Conservation (phyloP, 106 monocot genomes). For the Amphibolis antarctica region DNA sequence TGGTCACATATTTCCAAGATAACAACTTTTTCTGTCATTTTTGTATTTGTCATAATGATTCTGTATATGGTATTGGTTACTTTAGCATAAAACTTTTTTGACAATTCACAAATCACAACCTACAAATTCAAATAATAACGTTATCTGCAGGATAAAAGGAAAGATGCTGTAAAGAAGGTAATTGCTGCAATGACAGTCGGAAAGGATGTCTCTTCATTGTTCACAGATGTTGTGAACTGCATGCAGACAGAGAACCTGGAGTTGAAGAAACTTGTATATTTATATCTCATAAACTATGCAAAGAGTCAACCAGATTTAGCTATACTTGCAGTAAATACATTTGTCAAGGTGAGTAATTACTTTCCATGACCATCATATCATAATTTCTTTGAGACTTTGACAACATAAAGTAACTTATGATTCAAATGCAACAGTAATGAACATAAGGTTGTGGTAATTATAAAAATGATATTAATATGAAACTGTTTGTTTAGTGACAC, state of each 20-base stretch:
- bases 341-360: slow-evolving; percentile 64
- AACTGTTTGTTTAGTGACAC: no score
- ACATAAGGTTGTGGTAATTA: no score
- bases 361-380: not conserved
- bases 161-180: slow-evolving; percentile 99
- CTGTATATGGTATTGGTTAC: no score
- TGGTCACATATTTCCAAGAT: no score
- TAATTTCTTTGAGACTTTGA: not conserved
- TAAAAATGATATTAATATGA: no score
- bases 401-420: not conserved
- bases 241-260: slow-evolving; percentile 99
- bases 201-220: slow-evolving; percentile 97
- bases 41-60: no score
- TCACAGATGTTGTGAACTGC: slow-evolving; percentile 99
- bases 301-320: slow-evolving; percentile 99
- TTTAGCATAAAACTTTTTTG: no score
- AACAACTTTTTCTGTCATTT: no score
- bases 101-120: no score
- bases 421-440: not conserved
- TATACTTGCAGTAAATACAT: slow-evolving; percentile 98
- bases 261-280: slow-evolving; percentile 96
- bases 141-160: slow-evolving; percentile 78
- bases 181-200: slow-evolving; percentile 99
- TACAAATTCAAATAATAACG: no score
- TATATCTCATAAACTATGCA: slow-evolving; percentile 99